Evolutionary conservation across 257 asterid genomes (phyloP).

Genomic region (Rhazya stricta): DNA sequence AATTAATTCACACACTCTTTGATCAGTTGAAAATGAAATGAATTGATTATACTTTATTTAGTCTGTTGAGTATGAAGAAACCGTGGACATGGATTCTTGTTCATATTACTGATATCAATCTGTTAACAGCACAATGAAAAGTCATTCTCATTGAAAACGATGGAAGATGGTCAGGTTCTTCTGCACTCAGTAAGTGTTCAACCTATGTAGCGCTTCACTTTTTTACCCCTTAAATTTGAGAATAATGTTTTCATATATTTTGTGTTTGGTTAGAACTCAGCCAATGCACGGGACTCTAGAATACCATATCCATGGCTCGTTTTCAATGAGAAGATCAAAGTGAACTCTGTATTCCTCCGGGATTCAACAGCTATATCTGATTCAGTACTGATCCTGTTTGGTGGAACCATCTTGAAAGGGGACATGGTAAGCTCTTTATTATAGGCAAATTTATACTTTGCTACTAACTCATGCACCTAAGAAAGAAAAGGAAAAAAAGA

Average conservation of each 20-base stretch:
- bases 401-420: conserved; percentile 73
- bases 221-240: conserved; percentile 2
- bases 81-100: too few relatives aligned
- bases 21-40: background rate
- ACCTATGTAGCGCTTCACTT: conserved; percentile 13
- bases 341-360: conserved; percentile 81
- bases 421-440: conserved; percentile 39
- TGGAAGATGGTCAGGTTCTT: conserved; percentile 92
- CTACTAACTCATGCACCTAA: background rate
- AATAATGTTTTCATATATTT: background rate
- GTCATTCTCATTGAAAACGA: conserved; percentile 83
- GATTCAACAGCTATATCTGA: conserved; percentile 92
- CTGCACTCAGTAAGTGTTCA: conserved; percentile 63
- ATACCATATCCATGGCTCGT: conserved; percentile 94
- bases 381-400: conserved; percentile 81
- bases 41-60: background rate
- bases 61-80: background rate
- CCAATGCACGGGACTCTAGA: conserved; percentile 60
- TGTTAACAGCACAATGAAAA: conserved; percentile 76
- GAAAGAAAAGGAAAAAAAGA: background rate
- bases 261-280: conserved; percentile 58
- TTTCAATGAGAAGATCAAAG: conserved; percentile 89
- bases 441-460: background rate
- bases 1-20: background rate
- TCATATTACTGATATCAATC: conserved; percentile 15